These are phyloP conservation scores for Vanderwaltozyma verrucispora DNA, from an alignment of 805 yeast species.

Conservation along the genomic window DNA sequence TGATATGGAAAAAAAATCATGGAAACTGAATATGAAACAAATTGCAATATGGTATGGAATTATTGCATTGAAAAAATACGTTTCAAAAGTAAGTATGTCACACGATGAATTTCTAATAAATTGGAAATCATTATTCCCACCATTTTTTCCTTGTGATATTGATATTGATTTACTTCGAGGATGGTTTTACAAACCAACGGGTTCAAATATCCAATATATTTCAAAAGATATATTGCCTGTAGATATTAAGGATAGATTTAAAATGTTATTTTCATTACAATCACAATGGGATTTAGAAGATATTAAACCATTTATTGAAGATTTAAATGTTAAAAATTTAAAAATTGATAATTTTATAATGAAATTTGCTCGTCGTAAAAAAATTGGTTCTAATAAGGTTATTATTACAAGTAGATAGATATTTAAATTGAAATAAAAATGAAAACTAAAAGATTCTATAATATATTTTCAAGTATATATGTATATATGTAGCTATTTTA, in stretches of 20 bases:
- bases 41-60: constrained; percentile 59
- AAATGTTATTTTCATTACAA: constrained; percentile 43
- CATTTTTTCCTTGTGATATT: constrained; percentile 49
- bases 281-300: constrained; percentile 52
- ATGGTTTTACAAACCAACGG: constrained; percentile 37
- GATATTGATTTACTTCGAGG: constrained; percentile 47
- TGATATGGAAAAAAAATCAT: constrained; percentile 8
- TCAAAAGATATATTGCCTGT: constrained; percentile 38
- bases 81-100: constrained; percentile 22
- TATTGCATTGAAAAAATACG: constrained; percentile 34
- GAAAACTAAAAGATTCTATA: background rate
- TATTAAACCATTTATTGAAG: constrained; percentile 51
- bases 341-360: constrained; percentile 49
- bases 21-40: constrained; percentile 32
- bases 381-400: constrained; percentile 34
- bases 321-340: constrained; percentile 41
- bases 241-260: constrained; percentile 41
- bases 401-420: constrained; percentile 27
- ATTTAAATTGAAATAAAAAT: no score
- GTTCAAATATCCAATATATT: constrained; percentile 44
- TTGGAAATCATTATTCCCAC: constrained; percentile 56
- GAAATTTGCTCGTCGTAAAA: constrained; percentile 50
- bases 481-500: background rate
- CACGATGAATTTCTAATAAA: constrained; percentile 49
- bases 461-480: background rate